A percentile compares a stretch with the other conserved stretches of the same genome.
Conservation (phyloP, 495 filamentous ascomycete species). For the Bryoglossum gracile region DNA sequence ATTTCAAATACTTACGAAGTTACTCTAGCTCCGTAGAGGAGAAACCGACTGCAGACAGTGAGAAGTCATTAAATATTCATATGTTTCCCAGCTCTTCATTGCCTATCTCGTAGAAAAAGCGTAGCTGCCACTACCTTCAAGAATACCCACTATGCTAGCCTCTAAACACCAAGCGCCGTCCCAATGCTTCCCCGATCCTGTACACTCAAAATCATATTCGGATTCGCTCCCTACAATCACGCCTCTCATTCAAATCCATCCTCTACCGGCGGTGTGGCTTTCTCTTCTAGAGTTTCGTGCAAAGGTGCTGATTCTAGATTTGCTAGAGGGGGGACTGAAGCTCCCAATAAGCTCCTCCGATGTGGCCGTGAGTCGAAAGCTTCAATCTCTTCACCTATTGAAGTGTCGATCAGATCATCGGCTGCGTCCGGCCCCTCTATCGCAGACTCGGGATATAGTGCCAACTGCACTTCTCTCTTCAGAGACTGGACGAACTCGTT, state of each 20-base stretch:
- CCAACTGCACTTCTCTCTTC: conserved; percentile 48
- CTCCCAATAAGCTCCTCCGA: conserved; percentile 38
- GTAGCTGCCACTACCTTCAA: too few species aligned
- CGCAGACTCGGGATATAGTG: conserved; percentile 33
- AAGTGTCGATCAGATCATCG: conserved; percentile 27
- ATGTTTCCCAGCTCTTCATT: neutral
- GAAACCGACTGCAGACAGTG: too few species aligned
- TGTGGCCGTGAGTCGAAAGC: conserved; percentile 31
- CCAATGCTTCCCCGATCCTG: conserved; percentile 12
- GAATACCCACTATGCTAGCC: conserved; percentile 2
- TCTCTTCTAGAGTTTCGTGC: conserved; percentile 15
- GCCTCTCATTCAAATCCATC: conserved; percentile 35
- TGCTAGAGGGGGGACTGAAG: conserved; percentile 26
- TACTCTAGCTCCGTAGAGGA: too few species aligned
- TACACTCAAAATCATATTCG: conserved; percentile 16
- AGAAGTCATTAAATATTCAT: too few species aligned
- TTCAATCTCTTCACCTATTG: conserved; percentile 58
- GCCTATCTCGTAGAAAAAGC: too few species aligned
- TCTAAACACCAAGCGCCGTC: conserved; percentile 19
- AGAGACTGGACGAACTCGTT: conserved; percentile 59
- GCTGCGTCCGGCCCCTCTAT: conserved; percentile 31
- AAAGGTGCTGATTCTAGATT: conserved; percentile 43
- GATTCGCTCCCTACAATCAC: conserved; percentile 11
- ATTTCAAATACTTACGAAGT: too few species aligned
- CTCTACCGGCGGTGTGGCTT: conserved; percentile 32